These are phyloP conservation scores for Didymella exigua DNA, from an alignment of 2,329 filamentous ascomycete genomes.

Conservation along the genomic window DNA sequence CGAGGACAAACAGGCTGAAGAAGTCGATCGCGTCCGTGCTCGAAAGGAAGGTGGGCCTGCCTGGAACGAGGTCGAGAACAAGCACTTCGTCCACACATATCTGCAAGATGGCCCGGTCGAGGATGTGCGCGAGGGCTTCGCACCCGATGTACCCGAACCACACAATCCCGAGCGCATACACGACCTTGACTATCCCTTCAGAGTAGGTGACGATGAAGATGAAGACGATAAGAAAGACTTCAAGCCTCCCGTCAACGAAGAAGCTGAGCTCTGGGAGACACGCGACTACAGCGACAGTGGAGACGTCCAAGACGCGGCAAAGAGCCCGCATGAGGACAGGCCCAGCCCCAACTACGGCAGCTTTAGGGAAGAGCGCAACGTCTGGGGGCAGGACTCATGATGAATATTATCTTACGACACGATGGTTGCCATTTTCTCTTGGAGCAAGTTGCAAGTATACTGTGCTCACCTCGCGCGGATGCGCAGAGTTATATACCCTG, in stretches of 20 bases:
- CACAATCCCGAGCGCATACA: constrained; percentile 52
- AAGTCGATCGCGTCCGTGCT: constrained; percentile 65
- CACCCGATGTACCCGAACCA: constrained; percentile 54
- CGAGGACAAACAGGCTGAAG: constrained; percentile 67
- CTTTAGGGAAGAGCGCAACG: constrained; percentile 51
- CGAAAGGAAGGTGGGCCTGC: constrained; percentile 66
- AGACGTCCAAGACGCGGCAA: constrained; percentile 24
- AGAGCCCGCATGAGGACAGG: constrained; percentile 14
- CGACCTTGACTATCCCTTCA: constrained; percentile 53
- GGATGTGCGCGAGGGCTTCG: constrained; percentile 61
- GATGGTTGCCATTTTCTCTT: neutral
- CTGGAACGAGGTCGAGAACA: constrained; percentile 63
- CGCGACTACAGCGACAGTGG: constrained; percentile 38
- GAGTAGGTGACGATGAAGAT: constrained; percentile 46
- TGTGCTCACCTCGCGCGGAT: neutral
- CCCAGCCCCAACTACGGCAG: constrained; percentile 50
- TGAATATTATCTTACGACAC: neutral
- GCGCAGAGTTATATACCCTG: constrained; percentile 15
- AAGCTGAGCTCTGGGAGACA: constrained; percentile 53
- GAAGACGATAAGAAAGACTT: constrained; percentile 44
- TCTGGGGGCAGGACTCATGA: constrained; percentile 42
- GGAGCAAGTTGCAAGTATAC: constrained; percentile 5
- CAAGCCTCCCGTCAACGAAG: constrained; percentile 49
- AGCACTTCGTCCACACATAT: constrained; percentile 61
- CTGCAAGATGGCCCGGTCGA: constrained; percentile 55